Conservation (phyloP, 2,329 filamentous ascomycete genomes). For the Aspergillus proliferans region DNA sequence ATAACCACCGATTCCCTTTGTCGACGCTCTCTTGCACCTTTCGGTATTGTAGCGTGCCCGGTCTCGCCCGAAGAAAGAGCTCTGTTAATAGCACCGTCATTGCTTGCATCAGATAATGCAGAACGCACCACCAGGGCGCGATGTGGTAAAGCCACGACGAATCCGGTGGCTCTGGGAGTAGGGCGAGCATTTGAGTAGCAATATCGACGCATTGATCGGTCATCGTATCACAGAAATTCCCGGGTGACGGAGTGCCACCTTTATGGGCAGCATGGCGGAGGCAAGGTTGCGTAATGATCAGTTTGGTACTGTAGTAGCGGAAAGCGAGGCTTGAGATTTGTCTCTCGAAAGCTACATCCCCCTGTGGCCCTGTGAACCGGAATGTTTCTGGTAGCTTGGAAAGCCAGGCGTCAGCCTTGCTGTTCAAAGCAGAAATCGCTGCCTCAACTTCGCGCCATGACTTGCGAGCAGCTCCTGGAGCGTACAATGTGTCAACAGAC, state of each 20-base stretch:
- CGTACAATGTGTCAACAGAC: constrained; percentile 33
- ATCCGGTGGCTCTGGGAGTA: constrained; percentile 32
- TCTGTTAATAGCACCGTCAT: constrained; percentile 32
- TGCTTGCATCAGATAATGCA: constrained; percentile 38
- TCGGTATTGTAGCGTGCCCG: constrained; percentile 23
- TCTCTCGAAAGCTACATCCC: constrained; percentile 21
- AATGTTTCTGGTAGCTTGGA: constrained; percentile 33
- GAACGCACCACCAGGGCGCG: constrained; percentile 36
- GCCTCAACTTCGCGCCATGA: constrained; percentile 33
- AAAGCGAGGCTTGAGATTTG: constrained; percentile 34
- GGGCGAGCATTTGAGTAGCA: constrained; percentile 27
- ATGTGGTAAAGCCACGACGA: constrained; percentile 23
- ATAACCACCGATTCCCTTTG: constrained; percentile 33
- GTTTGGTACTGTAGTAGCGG: constrained; percentile 38
- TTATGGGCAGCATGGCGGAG: constrained; percentile 33
- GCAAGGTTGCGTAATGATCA: constrained; percentile 39
- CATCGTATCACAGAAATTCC: constrained; percentile 27
- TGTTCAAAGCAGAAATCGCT: constrained; percentile 28
- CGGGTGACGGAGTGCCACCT: constrained; percentile 17
- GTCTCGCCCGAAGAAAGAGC: constrained; percentile 26
- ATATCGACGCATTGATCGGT: constrained; percentile 32
- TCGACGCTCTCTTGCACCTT: constrained; percentile 22
- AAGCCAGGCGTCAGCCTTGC: constrained; percentile 34
- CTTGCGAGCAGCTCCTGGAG: constrained; percentile 28
- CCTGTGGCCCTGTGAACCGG: constrained; percentile 24